A percentile compares a stretch with the other conserved stretches of the same genome.
Conservation (phyloP, 2,329 filamentous ascomycete species). For the Blastomyces emzantsi region DNA sequence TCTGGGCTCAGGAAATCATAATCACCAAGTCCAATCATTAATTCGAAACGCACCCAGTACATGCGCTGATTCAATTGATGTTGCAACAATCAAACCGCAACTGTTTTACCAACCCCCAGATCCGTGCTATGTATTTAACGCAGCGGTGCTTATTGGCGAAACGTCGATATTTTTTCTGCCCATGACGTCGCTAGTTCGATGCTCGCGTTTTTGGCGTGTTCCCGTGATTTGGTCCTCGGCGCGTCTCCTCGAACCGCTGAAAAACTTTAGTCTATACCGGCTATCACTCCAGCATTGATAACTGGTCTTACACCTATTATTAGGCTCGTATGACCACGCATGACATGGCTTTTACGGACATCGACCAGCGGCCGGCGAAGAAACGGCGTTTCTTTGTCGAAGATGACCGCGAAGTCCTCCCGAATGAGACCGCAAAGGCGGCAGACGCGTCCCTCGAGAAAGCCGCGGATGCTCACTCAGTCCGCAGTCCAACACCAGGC, state of each 20-base stretch:
- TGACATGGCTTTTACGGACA: conserved; percentile 32
- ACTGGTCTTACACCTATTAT: neutral
- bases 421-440: neutral
- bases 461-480: neutral
- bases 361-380: conserved; percentile 49
- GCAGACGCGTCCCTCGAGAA: conserved; percentile 10
- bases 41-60: neutral
- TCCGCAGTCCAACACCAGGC: neutral
- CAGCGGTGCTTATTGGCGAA: neutral
- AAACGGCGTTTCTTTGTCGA: conserved; percentile 56
- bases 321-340: neutral
- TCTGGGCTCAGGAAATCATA: neutral
- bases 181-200: conserved; percentile 8
- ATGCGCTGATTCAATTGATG: neutral
- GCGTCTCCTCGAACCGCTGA: conserved; percentile 6
- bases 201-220: conserved; percentile 7
- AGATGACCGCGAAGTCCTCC: conserved; percentile 24
- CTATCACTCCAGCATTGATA: neutral
- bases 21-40: neutral
- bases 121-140: neutral
- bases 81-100: neutral
- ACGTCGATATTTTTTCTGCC: conserved; percentile 7
- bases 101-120: neutral
- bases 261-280: neutral
- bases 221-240: conserved; percentile 8